These are phyloP conservation scores for Colletotrichum lini DNA, from an alignment of 2,329 filamentous ascomycete species.

Conservation along the genomic window DNA sequence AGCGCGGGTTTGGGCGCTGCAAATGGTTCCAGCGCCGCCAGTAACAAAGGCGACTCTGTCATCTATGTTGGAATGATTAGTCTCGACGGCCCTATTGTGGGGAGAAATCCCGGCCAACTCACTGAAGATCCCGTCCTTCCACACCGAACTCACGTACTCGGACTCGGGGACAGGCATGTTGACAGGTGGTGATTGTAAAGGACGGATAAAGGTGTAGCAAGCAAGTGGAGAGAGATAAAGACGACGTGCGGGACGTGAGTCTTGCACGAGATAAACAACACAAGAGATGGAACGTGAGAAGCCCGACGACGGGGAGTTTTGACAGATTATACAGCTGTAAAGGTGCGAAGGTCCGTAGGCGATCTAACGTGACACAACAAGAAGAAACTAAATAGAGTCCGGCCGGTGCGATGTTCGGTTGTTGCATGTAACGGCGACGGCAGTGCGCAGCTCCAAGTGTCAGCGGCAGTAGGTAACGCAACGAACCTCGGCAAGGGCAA, in stretches of 20 bases:
- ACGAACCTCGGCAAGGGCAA: constrained; percentile 39
- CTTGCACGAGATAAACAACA: constrained; percentile 9
- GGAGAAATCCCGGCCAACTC: constrained; percentile 46
- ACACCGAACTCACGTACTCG: constrained; percentile 85
- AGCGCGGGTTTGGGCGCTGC: constrained; percentile 92
- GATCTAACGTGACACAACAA: constrained; percentile 13
- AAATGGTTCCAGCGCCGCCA: constrained; percentile 93
- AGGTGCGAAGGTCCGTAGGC: not conserved
- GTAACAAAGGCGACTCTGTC: constrained; percentile 95
- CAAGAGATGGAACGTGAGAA: not conserved
- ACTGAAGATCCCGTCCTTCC: constrained; percentile 92
- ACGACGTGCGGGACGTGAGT: constrained; percentile 12
- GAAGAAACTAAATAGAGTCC: constrained; percentile 6
- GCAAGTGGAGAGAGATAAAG: not conserved
- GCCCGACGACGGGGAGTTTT: not conserved
- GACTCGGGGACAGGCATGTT: constrained; percentile 79
- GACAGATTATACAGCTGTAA: constrained; percentile 17
- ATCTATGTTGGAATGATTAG: constrained; percentile 62
- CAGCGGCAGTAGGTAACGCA: constrained; percentile 12
- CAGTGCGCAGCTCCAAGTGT: constrained; percentile 25
- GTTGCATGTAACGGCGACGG: constrained; percentile 16
- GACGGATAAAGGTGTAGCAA: constrained; percentile 5
- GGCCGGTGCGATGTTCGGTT: constrained; percentile 10
- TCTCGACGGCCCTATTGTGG: constrained; percentile 31
- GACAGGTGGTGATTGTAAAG: not conserved